phyloP scores from a whole-genome alignment of 805 yeast species.

The Candida anglica region DNA sequence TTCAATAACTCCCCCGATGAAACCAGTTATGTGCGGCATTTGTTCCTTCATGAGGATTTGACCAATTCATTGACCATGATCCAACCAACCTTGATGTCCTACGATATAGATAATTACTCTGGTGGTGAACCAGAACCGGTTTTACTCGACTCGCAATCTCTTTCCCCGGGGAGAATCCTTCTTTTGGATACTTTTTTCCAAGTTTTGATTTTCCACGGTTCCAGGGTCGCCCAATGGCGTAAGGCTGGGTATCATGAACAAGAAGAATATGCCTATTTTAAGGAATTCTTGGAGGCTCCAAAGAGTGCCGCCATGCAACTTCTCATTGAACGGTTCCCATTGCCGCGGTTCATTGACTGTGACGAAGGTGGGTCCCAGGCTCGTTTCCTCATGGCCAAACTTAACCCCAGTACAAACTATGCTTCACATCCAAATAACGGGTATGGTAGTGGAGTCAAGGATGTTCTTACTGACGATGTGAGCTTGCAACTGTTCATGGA shows the following conservation, averaged over 20 bases:
- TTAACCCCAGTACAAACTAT: constrained; percentile 63
- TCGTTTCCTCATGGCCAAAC: constrained; percentile 63
- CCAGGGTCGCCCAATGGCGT: constrained; percentile 64
- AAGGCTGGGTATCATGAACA: constrained; percentile 58
- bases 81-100: constrained; percentile 63
- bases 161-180: constrained; percentile 53
- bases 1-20: constrained; percentile 74
- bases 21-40: constrained; percentile 60
- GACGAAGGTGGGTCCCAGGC: constrained; percentile 79
- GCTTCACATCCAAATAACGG: constrained; percentile 32
- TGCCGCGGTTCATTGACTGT: constrained; percentile 69
- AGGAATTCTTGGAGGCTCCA: constrained; percentile 57
- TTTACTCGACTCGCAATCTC: constrained; percentile 58
- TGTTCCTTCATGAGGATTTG: constrained; percentile 58
- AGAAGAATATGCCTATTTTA: constrained; percentile 57
- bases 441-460: constrained; percentile 17
- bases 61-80: constrained; percentile 61
- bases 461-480: constrained; percentile 48
- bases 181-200: constrained; percentile 69
- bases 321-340: constrained; percentile 62
- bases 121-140: constrained; percentile 64
- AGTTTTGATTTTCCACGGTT: constrained; percentile 63
- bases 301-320: constrained; percentile 63
- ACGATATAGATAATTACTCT: constrained; percentile 40
- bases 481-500: constrained; percentile 47